These are phyloP conservation scores for Colletotrichum ledebouriae DNA, from an alignment of 2,329 filamentous ascomycete species.

Conservation along the genomic window DNA sequence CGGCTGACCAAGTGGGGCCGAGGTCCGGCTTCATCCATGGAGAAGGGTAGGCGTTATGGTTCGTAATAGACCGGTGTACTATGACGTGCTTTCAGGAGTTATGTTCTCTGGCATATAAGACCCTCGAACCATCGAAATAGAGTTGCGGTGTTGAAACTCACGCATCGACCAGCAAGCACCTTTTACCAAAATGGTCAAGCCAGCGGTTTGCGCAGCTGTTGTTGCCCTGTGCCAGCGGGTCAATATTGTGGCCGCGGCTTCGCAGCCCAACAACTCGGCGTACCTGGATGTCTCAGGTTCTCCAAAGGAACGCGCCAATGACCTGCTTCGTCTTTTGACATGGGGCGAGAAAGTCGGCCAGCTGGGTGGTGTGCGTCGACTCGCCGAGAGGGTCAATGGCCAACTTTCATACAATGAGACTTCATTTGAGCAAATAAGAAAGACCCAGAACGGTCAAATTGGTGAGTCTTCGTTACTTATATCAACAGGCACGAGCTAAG, in stretches of 20 bases:
- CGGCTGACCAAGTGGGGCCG: conserved; percentile 20
- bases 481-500: background rate
- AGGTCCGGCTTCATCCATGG: background rate
- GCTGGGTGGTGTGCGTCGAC: conserved; percentile 34
- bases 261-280: background rate
- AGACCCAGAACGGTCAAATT: conserved; percentile 37
- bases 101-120: background rate
- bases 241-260: background rate
- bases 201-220: background rate
- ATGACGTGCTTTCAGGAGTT: conserved; percentile 17
- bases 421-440: conserved; percentile 26
- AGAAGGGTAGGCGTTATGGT: background rate
- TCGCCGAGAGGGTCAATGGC: conserved; percentile 24
- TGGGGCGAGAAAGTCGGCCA: conserved; percentile 40
- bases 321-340: conserved; percentile 34
- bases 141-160: too few species aligned
- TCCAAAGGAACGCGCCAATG: conserved; percentile 29
- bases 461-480: background rate
- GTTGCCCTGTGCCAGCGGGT: background rate
- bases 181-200: conserved; percentile 15
- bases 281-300: conserved; percentile 13
- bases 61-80: background rate
- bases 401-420: conserved; percentile 24
- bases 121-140: too few species aligned
- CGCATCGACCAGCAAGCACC: background rate